Conservation (phyloP, 78 protist genomes). For the Dictyostelium capitatum region DNA sequence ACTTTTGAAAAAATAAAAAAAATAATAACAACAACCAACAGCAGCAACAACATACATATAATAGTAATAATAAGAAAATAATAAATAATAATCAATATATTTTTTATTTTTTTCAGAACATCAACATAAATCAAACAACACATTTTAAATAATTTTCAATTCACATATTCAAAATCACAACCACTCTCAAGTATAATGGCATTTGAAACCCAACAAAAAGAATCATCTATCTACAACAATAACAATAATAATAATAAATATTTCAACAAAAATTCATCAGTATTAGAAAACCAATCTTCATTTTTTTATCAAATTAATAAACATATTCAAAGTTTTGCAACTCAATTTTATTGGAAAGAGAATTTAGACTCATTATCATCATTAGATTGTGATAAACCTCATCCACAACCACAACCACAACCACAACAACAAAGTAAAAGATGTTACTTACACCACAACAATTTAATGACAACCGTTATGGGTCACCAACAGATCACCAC, state of each 20-base stretch:
- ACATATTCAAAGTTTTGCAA: not conserved
- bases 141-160: not conserved
- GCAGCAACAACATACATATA: not conserved
- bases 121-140: not conserved
- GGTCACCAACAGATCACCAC: constrained; percentile 15
- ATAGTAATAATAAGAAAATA: not conserved
- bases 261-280: not conserved
- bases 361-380: not conserved
- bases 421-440: not conserved
- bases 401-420: not conserved
- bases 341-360: constrained; percentile 35
- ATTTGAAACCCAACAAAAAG: constrained; percentile 34
- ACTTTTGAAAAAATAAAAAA: too few relatives aligned
- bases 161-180: not conserved
- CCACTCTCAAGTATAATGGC: constrained; percentile 37
- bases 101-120: not conserved
- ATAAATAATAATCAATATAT: not conserved
- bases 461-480: constrained; percentile 9
- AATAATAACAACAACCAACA: not conserved
- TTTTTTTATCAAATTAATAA: not conserved
- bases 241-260: not conserved
- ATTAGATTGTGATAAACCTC: not conserved
- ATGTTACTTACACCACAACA: constrained; percentile 28
- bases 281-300: not conserved
- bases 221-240: not conserved